Percentiles rank a stretch among this genome's conserved stretches.
Conservation (phyloP, 148 eudicot species). For the Spergularia marina region DNA sequence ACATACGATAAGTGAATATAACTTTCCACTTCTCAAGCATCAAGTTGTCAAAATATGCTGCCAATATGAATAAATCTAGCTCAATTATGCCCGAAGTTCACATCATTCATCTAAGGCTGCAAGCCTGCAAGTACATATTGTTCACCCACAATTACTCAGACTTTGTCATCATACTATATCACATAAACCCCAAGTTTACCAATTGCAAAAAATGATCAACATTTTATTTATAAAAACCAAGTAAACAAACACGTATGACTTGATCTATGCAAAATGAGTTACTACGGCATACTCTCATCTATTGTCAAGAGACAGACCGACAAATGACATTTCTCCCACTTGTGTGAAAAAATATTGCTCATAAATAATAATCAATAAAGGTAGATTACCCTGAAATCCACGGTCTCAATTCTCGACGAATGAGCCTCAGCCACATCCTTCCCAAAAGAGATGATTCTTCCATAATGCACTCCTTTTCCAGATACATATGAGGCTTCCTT, state of each 20-base stretch:
- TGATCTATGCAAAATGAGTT: not conserved
- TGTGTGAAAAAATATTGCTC: not conserved
- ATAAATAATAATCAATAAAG: not conserved
- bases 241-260: not conserved
- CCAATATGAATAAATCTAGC: too few species aligned
- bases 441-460: conserved; percentile 87
- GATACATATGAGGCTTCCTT: conserved; percentile 29
- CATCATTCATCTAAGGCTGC: not conserved
- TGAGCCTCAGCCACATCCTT: conserved; percentile 59
- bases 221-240: not conserved
- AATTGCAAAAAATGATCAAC: too few species aligned
- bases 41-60: not conserved
- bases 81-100: not conserved
- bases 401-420: conserved; percentile 58
- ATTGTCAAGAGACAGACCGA: not conserved
- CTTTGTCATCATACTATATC: too few species aligned
- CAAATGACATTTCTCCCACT: not conserved
- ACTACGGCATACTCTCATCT: not conserved
- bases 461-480: conserved; percentile 54
- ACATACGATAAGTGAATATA: not conserved
- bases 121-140: not conserved
- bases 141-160: not conserved
- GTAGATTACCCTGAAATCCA: conserved; percentile 72
- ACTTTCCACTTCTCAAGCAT: not conserved
- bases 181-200: too few species aligned